Base-by-base conservation (phyloP, 1,284 basidiomycete genomes). In the Singerocomus inundabilis region DNA sequence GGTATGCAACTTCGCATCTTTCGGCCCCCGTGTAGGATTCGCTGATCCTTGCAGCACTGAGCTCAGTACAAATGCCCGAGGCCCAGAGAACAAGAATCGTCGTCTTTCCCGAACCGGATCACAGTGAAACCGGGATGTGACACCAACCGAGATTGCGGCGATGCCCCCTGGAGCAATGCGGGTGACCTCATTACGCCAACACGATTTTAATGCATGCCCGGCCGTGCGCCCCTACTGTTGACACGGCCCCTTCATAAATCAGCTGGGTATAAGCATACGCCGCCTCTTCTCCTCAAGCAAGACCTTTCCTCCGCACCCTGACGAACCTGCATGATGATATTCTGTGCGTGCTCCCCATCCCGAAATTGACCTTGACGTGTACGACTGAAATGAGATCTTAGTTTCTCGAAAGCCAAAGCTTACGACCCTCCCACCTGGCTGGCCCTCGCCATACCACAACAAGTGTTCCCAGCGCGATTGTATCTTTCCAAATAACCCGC, bases 401-500 rank as follows among this genome's bases (percentile, higher is more conserved):
- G 59, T 67, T 46, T 60, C 52, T 33, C 66, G 49, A 52, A 66
- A 70, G 36, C 55, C 63, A 32, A 64, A 69, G 32, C 31, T 55
- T 24, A 51, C 56, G 25, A 49, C 57, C 2, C 60, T 67, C 13
- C 71, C 70, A 1, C 49, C 61, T 5, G 56, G 60, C 44, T 72
- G 70, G 71, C 72, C 72, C 16, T 70, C 72, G 6, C 62, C 64
- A n/a, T 67, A 67, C 52, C 70, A 74, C 49, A 69, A 70, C 58
- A 73, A 72, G 53, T 74, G 73, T 45, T 67, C 54, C 44, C 59
- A 63, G 18, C 57, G 45, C 24, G 60, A 54, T 13, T 74, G 73
- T 51, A 56, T 53, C 31, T 66, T 60, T 35, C 61, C 70, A 0
- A 74, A 74, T 46, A 61, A 36, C 28, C 74, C 72, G 6, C 72